A percentile compares a stretch with the other conserved stretches of the same genome.
These are phyloP conservation scores for Dactylorhiza incarnata DNA, from an alignment of 106 monocot genomes.

Conservation along the genomic window DNA sequence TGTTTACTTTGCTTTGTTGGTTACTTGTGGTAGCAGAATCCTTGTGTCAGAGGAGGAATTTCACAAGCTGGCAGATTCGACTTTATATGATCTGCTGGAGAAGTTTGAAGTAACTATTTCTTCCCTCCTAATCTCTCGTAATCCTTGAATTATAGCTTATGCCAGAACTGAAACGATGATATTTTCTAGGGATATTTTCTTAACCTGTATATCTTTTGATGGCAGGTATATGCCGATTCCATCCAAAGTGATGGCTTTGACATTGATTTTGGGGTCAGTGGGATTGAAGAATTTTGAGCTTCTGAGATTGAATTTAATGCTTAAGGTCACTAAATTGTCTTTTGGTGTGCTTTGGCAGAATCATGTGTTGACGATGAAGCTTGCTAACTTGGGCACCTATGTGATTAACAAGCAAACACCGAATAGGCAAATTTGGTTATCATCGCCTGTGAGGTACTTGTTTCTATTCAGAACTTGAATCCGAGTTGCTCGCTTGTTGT, in stretches of 20 bases:
- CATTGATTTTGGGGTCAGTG: slow-evolving; percentile 93
- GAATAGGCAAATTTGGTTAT: slow-evolving; percentile 94
- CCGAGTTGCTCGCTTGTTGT: neutral
- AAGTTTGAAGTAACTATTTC: slow-evolving; percentile 59
- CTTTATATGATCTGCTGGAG: slow-evolving; percentile 62
- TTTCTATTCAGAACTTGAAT: neutral
- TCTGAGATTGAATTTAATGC: neutral
- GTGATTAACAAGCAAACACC: slow-evolving; percentile 98
- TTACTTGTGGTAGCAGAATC: slow-evolving; percentile 22
- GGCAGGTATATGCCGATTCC: slow-evolving; percentile 86
- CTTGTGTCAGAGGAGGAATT: slow-evolving; percentile 62
- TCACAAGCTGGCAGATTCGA: slow-evolving; percentile 63
- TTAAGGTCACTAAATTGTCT: slow-evolving; percentile 1
- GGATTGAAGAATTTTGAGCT: neutral
- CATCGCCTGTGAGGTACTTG: slow-evolving; percentile 90
- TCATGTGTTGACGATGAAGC: slow-evolving; percentile 86
- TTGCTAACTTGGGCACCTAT: slow-evolving; percentile 80
- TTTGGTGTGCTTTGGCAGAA: slow-evolving; percentile 37
- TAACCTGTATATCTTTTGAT: slow-evolving; percentile 3
- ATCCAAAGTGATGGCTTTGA: slow-evolving; percentile 92
- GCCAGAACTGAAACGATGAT: neutral
- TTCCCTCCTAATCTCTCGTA: neutral
- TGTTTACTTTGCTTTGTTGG: neutral
- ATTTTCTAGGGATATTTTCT: neutral
- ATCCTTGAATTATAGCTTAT: neutral